These are phyloP conservation scores for Geosmithia putterillii DNA, from an alignment of 2,329 filamentous ascomycete species.

Conservation along the genomic window DNA sequence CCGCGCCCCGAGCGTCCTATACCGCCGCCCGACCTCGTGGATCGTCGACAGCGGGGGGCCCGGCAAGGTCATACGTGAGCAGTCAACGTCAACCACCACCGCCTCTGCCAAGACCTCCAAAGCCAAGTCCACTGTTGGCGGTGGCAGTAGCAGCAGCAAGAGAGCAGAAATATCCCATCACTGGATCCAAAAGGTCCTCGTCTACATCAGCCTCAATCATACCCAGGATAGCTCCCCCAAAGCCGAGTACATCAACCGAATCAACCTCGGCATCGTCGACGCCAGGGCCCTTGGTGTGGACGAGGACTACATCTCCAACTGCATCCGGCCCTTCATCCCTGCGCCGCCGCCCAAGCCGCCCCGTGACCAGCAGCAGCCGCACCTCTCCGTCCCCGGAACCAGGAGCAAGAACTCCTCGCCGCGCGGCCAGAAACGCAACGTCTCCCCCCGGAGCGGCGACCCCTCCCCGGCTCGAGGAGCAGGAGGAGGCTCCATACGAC, in stretches of 20 bases:
- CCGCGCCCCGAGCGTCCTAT: constrained; percentile 17
- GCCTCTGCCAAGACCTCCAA: too few relatives aligned
- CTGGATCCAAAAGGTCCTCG: constrained; percentile 19
- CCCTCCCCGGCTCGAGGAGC: constrained; percentile 11
- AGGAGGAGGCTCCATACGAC: constrained; percentile 6
- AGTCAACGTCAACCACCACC: too few relatives aligned
- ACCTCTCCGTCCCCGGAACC: too few relatives aligned
- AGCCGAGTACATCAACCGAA: constrained; percentile 26
- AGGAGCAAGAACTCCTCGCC: constrained; percentile 1
- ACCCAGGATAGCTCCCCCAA: constrained; percentile 19
- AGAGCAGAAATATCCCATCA: constrained; percentile 8
- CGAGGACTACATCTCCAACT: constrained; percentile 21
- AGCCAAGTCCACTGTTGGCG: background rate
- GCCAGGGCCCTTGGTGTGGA: constrained; percentile 20
- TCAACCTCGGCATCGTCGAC: constrained; percentile 23
- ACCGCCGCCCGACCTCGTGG: constrained; percentile 22
- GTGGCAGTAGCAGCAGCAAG: background rate
- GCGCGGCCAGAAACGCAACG: constrained; percentile 4
- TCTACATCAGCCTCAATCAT: constrained; percentile 23
- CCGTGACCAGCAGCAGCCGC: constrained; percentile 4
- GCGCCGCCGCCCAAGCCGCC: constrained; percentile 4
- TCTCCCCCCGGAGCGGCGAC: constrained; percentile 8
- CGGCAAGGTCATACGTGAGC: constrained; percentile 10
- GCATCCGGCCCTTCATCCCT: constrained; percentile 22
- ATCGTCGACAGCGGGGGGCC: constrained; percentile 23